Percentiles rank a stretch among this genome's conserved stretches.
Evolutionary conservation across 495 filamentous ascomycete genomes (phyloP).

Genomic region (Penicillium steckii): DNA sequence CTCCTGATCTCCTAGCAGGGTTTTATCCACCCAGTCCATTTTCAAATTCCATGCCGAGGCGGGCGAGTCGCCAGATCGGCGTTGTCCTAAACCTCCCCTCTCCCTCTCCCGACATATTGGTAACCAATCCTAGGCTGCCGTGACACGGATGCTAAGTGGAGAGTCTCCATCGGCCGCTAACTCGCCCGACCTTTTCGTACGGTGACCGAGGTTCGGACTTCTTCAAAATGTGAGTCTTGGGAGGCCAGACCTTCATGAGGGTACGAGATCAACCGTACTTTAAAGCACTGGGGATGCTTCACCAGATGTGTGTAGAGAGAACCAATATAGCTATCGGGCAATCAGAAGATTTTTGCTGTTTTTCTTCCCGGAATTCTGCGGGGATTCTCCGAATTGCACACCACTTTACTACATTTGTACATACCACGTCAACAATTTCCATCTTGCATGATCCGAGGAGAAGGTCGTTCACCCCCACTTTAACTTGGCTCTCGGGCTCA

Average conservation of each 20-base stretch:
- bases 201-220: background rate
- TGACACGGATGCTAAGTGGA: background rate
- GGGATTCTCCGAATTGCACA: background rate
- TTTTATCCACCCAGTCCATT: too few species aligned
- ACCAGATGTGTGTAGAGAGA: too few species aligned
- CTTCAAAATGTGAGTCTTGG: background rate
- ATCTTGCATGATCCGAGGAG: background rate
- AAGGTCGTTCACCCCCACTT: background rate
- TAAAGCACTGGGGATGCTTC: too few species aligned
- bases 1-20: too few species aligned
- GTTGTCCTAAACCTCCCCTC: constrained; percentile 5
- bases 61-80: constrained; percentile 8
- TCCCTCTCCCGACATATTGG: constrained; percentile 3
- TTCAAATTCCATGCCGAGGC: background rate
- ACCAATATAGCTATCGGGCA: too few species aligned
- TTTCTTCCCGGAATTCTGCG: background rate
- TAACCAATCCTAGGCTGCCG: constrained; percentile 12
- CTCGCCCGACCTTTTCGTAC: background rate
- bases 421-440: background rate
- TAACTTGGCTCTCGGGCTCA: background rate
- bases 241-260: background rate
- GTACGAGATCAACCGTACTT: background rate
- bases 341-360: background rate
- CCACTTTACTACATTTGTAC: too few species aligned
- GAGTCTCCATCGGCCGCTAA: background rate